Percentiles rank a stretch among this genome's conserved stretches.
phyloP scores from a whole-genome alignment of 1,139 yeast genomes.

The Geotrichum armillariae region DNA sequence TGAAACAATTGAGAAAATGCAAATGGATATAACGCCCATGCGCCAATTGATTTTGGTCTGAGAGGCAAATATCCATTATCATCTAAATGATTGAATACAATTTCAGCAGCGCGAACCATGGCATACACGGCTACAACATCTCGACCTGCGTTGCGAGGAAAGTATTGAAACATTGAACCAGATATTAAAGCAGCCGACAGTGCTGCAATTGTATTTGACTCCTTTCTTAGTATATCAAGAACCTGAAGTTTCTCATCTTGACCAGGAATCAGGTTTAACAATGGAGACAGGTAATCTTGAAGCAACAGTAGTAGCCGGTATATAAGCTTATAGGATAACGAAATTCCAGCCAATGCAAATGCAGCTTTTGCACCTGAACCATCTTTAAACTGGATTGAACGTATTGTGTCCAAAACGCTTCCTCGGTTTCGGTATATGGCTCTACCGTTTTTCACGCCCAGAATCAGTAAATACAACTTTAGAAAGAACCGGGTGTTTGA shows the following conservation, averaged over 20 bases:
- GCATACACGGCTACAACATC: conserved; percentile 37
- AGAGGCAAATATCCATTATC: conserved; percentile 32
- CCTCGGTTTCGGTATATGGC: neutral
- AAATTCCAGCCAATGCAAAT: conserved; percentile 7
- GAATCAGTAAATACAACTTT: conserved; percentile 8
- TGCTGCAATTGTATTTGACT: conserved; percentile 5
- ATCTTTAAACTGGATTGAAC: neutral
- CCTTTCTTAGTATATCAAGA: neutral
- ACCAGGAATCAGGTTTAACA: neutral
- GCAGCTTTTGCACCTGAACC: conserved; percentile 4
- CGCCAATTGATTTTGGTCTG: conserved; percentile 39
- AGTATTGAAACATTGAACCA: conserved; percentile 10
- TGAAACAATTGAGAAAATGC: conserved; percentile 43
- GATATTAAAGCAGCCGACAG: conserved; percentile 5
- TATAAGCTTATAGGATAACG: conserved; percentile 10
- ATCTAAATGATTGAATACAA: conserved; percentile 37
- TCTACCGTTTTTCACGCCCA: neutral
- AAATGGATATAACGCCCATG: conserved; percentile 44
- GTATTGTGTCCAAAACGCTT: neutral
- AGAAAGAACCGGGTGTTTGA: conserved; percentile 11
- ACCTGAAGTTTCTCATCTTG: neutral
- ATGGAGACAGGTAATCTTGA: neutral
- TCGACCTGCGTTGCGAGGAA: conserved; percentile 32
- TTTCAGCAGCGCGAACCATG: conserved; percentile 39
- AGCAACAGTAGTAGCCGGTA: conserved; percentile 1